These are phyloP conservation scores for Malassezia caprae DNA, from an alignment of 1,284 basidiomycete species.

Conservation along the genomic window DNA sequence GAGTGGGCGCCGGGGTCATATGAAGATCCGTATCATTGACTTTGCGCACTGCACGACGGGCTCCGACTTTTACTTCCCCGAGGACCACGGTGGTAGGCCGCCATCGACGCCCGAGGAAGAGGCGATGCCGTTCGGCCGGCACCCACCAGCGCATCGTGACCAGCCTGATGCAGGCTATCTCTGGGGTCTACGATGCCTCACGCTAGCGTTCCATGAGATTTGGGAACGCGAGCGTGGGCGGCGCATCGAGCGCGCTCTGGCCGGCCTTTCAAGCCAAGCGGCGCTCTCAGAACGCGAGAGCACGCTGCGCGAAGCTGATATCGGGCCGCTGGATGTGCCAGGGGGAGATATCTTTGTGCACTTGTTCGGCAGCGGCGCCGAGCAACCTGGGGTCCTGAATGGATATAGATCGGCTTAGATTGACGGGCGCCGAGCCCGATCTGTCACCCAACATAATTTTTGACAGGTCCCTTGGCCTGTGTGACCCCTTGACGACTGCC, in stretches of 20 bases:
- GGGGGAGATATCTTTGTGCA: conserved; percentile 44
- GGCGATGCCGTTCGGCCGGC: conserved; percentile 51
- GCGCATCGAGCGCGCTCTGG: conserved; percentile 15
- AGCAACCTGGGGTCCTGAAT: conserved; percentile 17
- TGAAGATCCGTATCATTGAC: conserved; percentile 92
- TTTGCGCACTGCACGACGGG: conserved; percentile 98
- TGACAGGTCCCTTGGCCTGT: neutral
- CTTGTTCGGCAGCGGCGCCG: conserved; percentile 36
- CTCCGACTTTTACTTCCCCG: conserved; percentile 65
- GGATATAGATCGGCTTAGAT: conserved; percentile 31
- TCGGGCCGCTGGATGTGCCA: conserved; percentile 33
- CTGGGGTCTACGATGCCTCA: conserved; percentile 73
- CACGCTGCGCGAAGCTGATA: conserved; percentile 20
- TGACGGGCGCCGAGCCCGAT: neutral
- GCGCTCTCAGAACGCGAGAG: conserved; percentile 13
- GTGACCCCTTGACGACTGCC: neutral
- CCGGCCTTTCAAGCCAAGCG: neutral
- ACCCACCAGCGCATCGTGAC: conserved; percentile 79
- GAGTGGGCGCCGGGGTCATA: conserved; percentile 57
- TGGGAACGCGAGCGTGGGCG: conserved; percentile 32
- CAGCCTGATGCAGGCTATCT: conserved; percentile 88
- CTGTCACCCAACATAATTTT: neutral
- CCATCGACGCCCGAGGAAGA: conserved; percentile 41
- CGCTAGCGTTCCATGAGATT: conserved; percentile 56
- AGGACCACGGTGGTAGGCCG: conserved; percentile 3